Evolutionary conservation across 139 green algal genomes (phyloP), one percentile per base, ranked within the genome.

Genomic region (Chlamydomonas incerta): DNA sequence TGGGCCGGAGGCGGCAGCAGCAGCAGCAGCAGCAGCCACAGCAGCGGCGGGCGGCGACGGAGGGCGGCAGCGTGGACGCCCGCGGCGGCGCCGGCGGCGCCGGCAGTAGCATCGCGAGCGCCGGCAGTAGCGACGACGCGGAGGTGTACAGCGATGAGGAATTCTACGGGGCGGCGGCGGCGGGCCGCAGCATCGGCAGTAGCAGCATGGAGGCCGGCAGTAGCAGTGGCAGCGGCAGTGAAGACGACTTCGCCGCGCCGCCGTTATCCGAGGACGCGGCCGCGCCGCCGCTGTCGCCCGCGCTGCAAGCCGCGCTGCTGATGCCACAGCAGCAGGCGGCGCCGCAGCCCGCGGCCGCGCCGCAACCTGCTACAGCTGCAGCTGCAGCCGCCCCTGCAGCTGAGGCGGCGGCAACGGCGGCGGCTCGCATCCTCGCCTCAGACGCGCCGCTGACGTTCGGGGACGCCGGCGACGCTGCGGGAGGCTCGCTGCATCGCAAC

Each of bases 401-500:
- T 3, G 20, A 5, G 55, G 55, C 55, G 69, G 17, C 69, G 69
- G 17, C 35, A 11, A 10, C 47, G 26, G 63, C 41, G 23, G 77
- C 63, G 21, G 29, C 60, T 10, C 17, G 37, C 28, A 74, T 83
- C 47, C 66, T 83, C 28, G 63, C 41, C 28, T 63, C 63, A 20
- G 77, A 83, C 46, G 37, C 63, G 37, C 63, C 77, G n/a, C 77
- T 83, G 21, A 83, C 77, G 20, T 83, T 83, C 23, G 37, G 52
- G 1, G 24, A 13, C 57, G 8, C 58, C 11, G 15, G 41, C 28
- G 60, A n/a, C 34, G 35, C 0, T 1, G 37, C 11, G 24, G 8
- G n/a, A 8, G 75, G 75, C 60, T 73, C 75, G 8, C n/a, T 82
- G 37, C 75, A 82, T 37, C 33, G 11, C 41, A 82, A 72, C 60